Percentiles rank a stretch among this genome's conserved stretches.
These are phyloP conservation scores for Microbotryum saponariae DNA, from an alignment of 1,284 basidiomycete genomes.

Conservation along the genomic window DNA sequence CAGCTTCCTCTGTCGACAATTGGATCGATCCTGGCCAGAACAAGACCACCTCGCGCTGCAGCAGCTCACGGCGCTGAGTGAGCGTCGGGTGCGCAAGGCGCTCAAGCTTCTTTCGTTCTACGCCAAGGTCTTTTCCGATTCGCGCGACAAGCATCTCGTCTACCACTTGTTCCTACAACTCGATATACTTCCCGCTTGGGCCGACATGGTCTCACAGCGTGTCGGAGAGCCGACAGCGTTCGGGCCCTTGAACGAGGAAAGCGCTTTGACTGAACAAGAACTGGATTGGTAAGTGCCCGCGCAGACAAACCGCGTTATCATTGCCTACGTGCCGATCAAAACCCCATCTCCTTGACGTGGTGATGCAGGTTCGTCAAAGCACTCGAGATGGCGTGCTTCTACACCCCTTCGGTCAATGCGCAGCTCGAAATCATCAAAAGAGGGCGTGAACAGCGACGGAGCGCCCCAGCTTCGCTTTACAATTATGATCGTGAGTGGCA, in stretches of 20 bases:
- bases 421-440: too few relatives aligned
- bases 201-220: conserved; percentile 17
- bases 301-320: too few relatives aligned
- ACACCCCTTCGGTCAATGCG: conserved; percentile 11
- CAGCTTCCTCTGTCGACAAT: conserved; percentile 14
- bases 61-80: conserved; percentile 12
- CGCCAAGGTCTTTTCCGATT: conserved; percentile 24
- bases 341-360: neutral
- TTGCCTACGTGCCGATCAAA: too few relatives aligned
- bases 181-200: conserved; percentile 25
- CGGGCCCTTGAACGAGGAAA: conserved; percentile 19
- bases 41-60: conserved; percentile 11
- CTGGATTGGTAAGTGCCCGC: conserved; percentile 21
- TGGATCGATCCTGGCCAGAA: neutral
- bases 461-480: too few relatives aligned
- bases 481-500: too few relatives aligned
- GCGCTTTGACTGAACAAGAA: conserved; percentile 26
- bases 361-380: conserved; percentile 14
- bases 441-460: too few relatives aligned
- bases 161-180: conserved; percentile 29
- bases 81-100: conserved; percentile 25
- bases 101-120: conserved; percentile 29
- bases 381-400: conserved; percentile 29
- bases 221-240: conserved; percentile 21
- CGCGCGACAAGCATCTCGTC: conserved; percentile 24